phyloP scores from a whole-genome alignment of 441 rosid species.

The Mallotus japonicus region DNA sequence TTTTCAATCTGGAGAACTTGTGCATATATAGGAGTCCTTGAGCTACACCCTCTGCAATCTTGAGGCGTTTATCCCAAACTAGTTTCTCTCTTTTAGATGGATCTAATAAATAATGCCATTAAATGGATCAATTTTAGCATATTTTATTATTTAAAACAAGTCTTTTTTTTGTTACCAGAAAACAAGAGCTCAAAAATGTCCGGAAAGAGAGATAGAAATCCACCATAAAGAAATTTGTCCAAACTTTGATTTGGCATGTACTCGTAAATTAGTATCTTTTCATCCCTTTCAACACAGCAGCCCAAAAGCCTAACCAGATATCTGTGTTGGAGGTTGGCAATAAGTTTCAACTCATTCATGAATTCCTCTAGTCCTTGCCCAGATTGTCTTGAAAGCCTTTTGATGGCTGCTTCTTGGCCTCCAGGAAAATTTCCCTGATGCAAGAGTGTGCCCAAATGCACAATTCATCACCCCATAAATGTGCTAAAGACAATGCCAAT shows the following conservation, averaged over 20 bases:
- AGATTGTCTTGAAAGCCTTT: slow-evolving; percentile 19
- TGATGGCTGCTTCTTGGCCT: slow-evolving; percentile 5
- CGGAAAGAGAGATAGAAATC: background rate
- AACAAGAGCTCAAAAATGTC: background rate
- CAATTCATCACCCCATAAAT: background rate
- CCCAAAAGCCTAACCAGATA: slow-evolving; percentile 14
- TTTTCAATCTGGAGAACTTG: slow-evolving; percentile 19
- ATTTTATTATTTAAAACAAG: too few relatives aligned
- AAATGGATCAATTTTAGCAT: too few relatives aligned
- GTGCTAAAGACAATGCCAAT: too few relatives aligned
- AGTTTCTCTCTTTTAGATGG: slow-evolving; percentile 2
- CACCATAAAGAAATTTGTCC: slow-evolving; percentile 15
- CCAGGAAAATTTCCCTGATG: slow-evolving; percentile 6
- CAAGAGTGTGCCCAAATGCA: background rate
- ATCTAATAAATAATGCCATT: background rate
- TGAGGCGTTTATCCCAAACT: slow-evolving; percentile 12
- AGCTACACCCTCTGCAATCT: slow-evolving; percentile 15
- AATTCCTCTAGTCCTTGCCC: slow-evolving; percentile 20
- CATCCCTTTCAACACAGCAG: slow-evolving; percentile 15
- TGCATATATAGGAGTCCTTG: slow-evolving; percentile 19
- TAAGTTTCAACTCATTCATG: slow-evolving; percentile 16
- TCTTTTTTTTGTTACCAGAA: too few relatives aligned
- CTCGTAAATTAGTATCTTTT: slow-evolving; percentile 14
- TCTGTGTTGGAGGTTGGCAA: slow-evolving; percentile 16
- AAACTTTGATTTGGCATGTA: slow-evolving; percentile 15